Conservation (phyloP, 345 rosid species). For the Abelmoschus esculentus region DNA sequence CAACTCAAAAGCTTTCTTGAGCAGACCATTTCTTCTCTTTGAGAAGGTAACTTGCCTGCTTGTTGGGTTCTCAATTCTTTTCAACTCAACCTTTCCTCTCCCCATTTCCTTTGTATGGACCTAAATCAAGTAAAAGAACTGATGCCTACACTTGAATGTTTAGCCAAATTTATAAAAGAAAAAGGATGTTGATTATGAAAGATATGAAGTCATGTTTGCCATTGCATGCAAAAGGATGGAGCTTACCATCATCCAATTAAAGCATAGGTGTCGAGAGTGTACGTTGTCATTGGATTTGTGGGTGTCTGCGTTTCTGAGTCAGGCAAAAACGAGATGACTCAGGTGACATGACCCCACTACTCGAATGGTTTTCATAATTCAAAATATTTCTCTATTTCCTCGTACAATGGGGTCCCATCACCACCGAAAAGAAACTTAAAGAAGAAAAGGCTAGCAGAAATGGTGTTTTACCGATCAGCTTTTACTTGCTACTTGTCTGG, state of each 20-base stretch:
- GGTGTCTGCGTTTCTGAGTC: background rate
- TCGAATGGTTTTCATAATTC: background rate
- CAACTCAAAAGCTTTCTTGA: slow-evolving; percentile 63
- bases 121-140: slow-evolving; percentile 4
- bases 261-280: background rate
- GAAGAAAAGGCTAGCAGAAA: background rate
- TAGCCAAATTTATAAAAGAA: background rate
- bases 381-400: background rate
- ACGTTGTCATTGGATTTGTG: background rate
- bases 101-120: slow-evolving; percentile 30
- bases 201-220: background rate
- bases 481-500: too few species aligned
- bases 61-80: slow-evolving; percentile 55
- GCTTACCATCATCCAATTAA: background rate
- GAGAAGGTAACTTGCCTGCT: slow-evolving; percentile 67
- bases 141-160: background rate
- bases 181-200: background rate
- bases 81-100: slow-evolving; percentile 55
- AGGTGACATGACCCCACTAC: slow-evolving; percentile 10
- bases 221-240: background rate
- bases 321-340: background rate
- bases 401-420: background rate
- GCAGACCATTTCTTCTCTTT: slow-evolving; percentile 47
- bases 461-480: background rate
- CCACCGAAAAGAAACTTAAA: background rate